Conservation (phyloP, 139 green algal species). For the Closterium sp. region DNA sequence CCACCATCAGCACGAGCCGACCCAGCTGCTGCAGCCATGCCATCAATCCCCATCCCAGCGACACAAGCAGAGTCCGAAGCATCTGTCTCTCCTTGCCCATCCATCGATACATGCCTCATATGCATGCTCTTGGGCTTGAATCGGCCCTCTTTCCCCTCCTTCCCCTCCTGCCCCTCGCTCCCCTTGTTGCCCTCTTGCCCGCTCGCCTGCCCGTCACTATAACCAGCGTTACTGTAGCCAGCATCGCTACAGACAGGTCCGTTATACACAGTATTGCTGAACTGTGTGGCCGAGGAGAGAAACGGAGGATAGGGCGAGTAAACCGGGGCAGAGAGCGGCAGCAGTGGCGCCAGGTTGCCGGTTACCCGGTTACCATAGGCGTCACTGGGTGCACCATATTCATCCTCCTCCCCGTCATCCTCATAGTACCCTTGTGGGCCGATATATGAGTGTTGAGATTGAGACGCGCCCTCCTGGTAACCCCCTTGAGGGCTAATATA, state of each 20-base stretch:
- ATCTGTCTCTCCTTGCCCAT: background rate
- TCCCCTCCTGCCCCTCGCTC: background rate
- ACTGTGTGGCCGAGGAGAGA: background rate
- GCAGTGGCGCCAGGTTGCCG: background rate
- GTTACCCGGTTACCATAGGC: background rate
- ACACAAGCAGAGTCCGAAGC: background rate
- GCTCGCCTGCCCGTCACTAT: background rate
- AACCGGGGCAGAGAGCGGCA: background rate
- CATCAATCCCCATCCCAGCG: too few species aligned
- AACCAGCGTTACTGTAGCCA: background rate
- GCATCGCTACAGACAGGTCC: background rate
- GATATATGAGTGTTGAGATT: background rate
- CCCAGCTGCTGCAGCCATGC: background rate
- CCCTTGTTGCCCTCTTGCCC: background rate
- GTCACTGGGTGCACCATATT: background rate
- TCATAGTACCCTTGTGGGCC: background rate
- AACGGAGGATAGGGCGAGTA: background rate
- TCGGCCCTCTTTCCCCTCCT: background rate
- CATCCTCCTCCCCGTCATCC: background rate
- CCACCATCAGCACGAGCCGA: background rate
- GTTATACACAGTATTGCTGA: background rate
- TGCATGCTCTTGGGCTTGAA: background rate
- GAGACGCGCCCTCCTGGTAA: too few species aligned
- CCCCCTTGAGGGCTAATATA: too few species aligned
- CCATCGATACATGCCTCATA: background rate